A percentile compares a stretch with the other conserved stretches of the same genome.
These are phyloP conservation scores for Anaeromyces robustus DNA, from an alignment of 192 early-diverging fungal genomes.

Conservation along the genomic window DNA sequence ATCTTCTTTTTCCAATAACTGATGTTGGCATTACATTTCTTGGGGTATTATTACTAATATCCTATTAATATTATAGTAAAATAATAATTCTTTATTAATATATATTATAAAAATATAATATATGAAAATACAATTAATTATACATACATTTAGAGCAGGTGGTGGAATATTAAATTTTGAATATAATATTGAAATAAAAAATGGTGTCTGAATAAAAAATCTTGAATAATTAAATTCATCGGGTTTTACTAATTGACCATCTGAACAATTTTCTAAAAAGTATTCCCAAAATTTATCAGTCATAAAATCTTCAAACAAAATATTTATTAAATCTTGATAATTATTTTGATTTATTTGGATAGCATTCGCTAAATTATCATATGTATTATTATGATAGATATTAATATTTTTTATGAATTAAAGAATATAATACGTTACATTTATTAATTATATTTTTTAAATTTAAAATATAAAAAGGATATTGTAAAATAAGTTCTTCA, in stretches of 20 bases:
- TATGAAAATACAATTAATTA: neutral
- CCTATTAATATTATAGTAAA: too few relatives aligned
- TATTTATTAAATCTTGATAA: constrained; percentile 19
- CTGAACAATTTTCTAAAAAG: constrained; percentile 22
- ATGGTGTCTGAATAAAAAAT: constrained; percentile 32
- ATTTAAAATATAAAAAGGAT: too few relatives aligned
- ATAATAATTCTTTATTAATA: constrained; percentile 9
- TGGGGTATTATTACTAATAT: neutral
- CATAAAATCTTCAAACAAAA: constrained; percentile 13
- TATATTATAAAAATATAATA: constrained; percentile 5
- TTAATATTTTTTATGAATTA: too few relatives aligned
- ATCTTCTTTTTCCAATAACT: constrained; percentile 30
- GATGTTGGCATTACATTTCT: constrained; percentile 32
- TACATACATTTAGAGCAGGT: constrained; percentile 13
- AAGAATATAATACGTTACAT: too few relatives aligned
- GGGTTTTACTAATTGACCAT: constrained; percentile 29
- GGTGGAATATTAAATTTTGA: constrained; percentile 28
- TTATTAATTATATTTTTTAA: too few relatives aligned
- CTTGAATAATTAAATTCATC: constrained; percentile 35
- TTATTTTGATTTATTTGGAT: constrained; percentile 20
- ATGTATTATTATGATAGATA: too few relatives aligned
- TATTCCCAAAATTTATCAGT: constrained; percentile 36
- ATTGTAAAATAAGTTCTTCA: constrained; percentile 2
- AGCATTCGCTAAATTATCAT: constrained; percentile 25
- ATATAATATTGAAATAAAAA: constrained; percentile 29